These are phyloP conservation scores for Fomitopsis schrenkii DNA, from an alignment of 1,284 basidiomycete species.

Conservation along the genomic window DNA sequence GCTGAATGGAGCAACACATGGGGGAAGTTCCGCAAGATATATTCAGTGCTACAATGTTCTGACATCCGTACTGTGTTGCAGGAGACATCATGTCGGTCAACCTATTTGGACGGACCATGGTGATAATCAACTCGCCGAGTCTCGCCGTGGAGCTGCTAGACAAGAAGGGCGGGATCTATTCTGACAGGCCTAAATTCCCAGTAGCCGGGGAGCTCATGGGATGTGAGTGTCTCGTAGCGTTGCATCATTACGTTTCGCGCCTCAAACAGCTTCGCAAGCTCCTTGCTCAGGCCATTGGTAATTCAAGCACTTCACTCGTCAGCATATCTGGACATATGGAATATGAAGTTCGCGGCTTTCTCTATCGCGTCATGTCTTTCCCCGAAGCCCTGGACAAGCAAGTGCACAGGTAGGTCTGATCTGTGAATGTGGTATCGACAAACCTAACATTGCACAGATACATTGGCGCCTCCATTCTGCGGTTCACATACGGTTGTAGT, in stretches of 20 bases:
- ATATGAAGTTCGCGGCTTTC: conserved; percentile 19
- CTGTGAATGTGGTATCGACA: background rate
- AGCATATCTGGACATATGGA: conserved; percentile 22
- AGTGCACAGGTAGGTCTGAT: conserved; percentile 19
- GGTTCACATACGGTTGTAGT: conserved; percentile 32
- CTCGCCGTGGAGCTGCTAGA: conserved; percentile 58
- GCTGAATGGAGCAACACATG: conserved; percentile 24
- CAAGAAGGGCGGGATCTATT: conserved; percentile 63
- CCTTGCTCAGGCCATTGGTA: conserved; percentile 24
- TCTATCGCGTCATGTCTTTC: conserved; percentile 16
- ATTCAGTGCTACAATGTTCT: background rate
- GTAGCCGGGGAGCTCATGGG: conserved; percentile 51
- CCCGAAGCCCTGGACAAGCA: conserved; percentile 17
- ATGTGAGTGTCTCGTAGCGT: conserved; percentile 58
- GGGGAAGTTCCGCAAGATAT: conserved; percentile 13
- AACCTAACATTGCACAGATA: conserved; percentile 17
- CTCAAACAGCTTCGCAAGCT: conserved; percentile 56
- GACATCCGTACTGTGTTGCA: background rate
- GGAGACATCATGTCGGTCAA: conserved; percentile 29
- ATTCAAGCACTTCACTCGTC: conserved; percentile 20
- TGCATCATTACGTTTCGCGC: conserved; percentile 56
- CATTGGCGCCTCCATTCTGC: conserved; percentile 29
- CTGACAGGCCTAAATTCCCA: conserved; percentile 49
- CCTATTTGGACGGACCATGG: conserved; percentile 53
- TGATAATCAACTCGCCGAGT: conserved; percentile 55